These are phyloP conservation scores for Umbelopsis sp. DNA, from an alignment of 371 early-diverging fungal species.

Conservation along the genomic window DNA sequence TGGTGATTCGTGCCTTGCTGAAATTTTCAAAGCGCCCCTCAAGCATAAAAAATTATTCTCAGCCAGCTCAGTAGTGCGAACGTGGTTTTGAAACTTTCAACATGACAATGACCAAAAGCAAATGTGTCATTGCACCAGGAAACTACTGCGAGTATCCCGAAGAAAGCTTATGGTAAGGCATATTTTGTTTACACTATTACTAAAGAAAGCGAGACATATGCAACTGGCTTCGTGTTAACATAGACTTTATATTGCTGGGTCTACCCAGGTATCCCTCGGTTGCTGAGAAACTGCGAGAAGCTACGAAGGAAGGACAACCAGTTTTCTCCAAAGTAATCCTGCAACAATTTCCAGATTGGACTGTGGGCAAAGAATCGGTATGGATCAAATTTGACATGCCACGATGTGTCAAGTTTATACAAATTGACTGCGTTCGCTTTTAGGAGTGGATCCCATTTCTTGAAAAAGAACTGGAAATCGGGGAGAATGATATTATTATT, in stretches of 20 bases:
- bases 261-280: not conserved
- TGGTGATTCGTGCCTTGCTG: too few species aligned
- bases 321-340: not conserved
- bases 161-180: not conserved
- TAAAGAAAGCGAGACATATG: not conserved
- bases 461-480: constrained; percentile 34
- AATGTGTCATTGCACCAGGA: not conserved
- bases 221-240: too few species aligned
- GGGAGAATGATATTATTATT: constrained; percentile 32
- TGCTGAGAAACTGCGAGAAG: not conserved
- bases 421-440: too few species aligned
- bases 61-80: not conserved
- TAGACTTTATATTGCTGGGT: too few species aligned
- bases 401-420: too few species aligned
- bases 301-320: not conserved
- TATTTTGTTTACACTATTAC: not conserved
- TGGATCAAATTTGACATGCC: not conserved
- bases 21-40: not conserved
- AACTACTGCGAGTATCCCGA: not conserved
- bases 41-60: not conserved
- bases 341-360: not conserved
- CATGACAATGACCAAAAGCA: not conserved
- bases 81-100: not conserved
- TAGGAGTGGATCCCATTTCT: constrained; percentile 33
- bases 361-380: not conserved